Evolutionary conservation across 331 rosid species (phyloP), one percentile per base, ranked within the genome.

Genomic region (Rosa hybrid): DNA sequence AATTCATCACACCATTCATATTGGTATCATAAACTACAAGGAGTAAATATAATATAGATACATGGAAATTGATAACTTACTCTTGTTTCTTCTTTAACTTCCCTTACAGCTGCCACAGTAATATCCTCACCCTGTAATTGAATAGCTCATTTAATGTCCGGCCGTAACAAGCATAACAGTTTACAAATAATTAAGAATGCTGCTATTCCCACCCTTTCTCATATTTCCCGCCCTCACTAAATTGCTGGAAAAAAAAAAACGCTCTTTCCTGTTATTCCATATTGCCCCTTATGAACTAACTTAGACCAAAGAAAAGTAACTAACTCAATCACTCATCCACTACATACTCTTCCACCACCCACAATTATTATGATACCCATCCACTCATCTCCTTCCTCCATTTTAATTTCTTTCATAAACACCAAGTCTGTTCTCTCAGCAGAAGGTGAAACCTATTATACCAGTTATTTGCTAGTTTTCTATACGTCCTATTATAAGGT

Each of bases 41-140:
- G 59, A 73, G 78, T 77, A 39, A 64, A 57, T 20, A 27, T 54
- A 79, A 49, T 27, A 84, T 72, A 50, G 54, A 44, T 44, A 7
- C 25, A 85, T 81, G 41, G 25, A 71, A 34, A 79, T 21, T 46
- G 30, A 74, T 71, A 54, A 85, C 93, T 74, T 80, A 92, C 95
- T 78, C 95, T 94, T 49, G 97, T 92, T 88, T 92, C 95, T 85
- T 92, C 97, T 86, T 89, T 90, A 41, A 89, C 95, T 89, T 92
- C 97, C 85, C 97, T 86, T 42, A 74, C 20, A 65, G 90, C 95
- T 72, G 93, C 87, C 73, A 34, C 39, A 25, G 83, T 87, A 72
- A 92, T 79, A 71, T 92, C 90, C 86, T 92, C 97, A 46, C 97
- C 95, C 97, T 92, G 86, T 70, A 76, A 39, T 69, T 64, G 51